Evolutionary conservation across 2,329 filamentous ascomycete species (phyloP), one percentile per base, ranked within the genome.

Genomic region (Lecanicillium sp.): DNA sequence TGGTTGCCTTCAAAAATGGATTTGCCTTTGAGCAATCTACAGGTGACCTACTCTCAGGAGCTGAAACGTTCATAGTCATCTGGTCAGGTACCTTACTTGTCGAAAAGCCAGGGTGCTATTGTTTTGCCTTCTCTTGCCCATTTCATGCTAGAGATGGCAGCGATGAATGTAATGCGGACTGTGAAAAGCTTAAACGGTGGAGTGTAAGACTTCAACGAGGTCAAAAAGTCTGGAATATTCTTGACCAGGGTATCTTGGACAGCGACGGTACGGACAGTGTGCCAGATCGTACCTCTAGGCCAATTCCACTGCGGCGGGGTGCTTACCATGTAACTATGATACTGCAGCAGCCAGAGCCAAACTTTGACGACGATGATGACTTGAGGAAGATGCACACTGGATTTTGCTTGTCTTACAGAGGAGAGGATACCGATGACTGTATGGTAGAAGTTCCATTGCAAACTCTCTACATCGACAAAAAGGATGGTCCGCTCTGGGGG

Each of bases 1-100:
- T 40, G 8, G 14, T 40, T n/a, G 27, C 38, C 13, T 40, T 40
- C 32, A 40, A 40, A 13, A 40, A 40, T 31, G 38, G 38, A 5
- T 40, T 40, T 14, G 32, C 38, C 3, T 27, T 35, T 9, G 33
- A 35, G 13, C 38, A 40, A 31, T 25, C 20, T 3, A 30, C 38
- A 2, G 38, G 38, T 9, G n/a, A 18, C 25, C 15, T 35, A 3
- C 33, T 40, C 4, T 40, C 38, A 14, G 38, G 38, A 9, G 38
- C 20, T 9, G 38, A 40, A 27, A 22, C 32, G 9, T 40, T 40
- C 32, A 31, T 18, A 3, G 33, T 25, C 11, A n/a, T 35, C 4
- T 40, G 38, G 38, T 3, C 14, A 9, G 38, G 38, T n/a, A 27
- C 20, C 15, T 15, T 40, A 9, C 13, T 40, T 16, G 14, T 40